Conservation (phyloP, 2,329 filamentous ascomycete genomes). For the Fusarium napiforme region DNA sequence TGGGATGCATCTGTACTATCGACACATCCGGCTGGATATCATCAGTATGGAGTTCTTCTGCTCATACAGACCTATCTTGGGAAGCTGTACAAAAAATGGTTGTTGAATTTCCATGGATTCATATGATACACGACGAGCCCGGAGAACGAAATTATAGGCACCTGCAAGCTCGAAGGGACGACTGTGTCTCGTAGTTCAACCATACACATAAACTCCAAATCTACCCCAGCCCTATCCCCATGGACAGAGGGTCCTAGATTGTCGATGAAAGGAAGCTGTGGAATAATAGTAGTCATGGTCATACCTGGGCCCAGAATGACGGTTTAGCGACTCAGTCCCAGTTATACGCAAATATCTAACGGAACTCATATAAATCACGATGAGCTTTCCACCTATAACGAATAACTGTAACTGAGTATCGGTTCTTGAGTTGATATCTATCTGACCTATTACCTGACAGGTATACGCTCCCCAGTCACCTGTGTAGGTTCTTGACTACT, state of each 20-base stretch:
- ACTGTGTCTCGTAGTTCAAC: too few relatives aligned
- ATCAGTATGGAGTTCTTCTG: accelerated
- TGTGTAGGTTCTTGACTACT: neutral
- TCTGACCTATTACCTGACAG: neutral
- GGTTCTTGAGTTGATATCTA: neutral
- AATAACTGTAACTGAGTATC: too few relatives aligned
- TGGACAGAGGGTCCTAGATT: too few relatives aligned
- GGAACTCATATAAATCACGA: too few relatives aligned
- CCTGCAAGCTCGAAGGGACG: neutral
- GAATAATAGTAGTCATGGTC: too few relatives aligned
- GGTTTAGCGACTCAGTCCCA: too few relatives aligned
- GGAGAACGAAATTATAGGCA: accelerated
- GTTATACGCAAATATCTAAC: too few relatives aligned
- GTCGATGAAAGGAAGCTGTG: too few relatives aligned
- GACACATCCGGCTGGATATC: accelerated
- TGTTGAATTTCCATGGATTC: neutral
- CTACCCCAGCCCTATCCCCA: too few relatives aligned
- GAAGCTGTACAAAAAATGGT: accelerated
- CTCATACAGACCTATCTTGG: accelerated
- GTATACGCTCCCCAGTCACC: neutral
- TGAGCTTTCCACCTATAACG: too few relatives aligned
- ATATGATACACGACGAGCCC: neutral
- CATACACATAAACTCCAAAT: too few relatives aligned
- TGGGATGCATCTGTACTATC: neutral
- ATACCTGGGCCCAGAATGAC: too few relatives aligned